Percentiles rank a stretch among this genome's conserved stretches.
Evolutionary conservation across 1,139 yeast genomes (phyloP).

Genomic region (Petasospora rhodanensis): DNA sequence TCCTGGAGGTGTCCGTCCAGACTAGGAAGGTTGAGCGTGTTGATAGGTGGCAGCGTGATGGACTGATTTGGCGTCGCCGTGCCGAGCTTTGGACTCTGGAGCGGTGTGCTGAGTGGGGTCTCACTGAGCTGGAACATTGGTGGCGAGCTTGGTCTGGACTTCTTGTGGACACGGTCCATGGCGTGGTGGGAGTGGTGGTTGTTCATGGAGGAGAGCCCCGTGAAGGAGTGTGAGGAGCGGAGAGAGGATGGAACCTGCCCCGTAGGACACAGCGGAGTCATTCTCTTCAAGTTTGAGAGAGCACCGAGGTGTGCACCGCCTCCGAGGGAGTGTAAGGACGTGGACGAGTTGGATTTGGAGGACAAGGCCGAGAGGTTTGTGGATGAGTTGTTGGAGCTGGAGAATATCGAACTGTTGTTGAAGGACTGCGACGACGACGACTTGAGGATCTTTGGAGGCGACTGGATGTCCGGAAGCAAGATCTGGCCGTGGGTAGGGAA

Average conservation of each 20-base stretch:
- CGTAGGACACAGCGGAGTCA: slow-evolving; percentile 30
- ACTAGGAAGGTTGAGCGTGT: slow-evolving; percentile 24
- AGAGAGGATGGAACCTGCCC: slow-evolving; percentile 12
- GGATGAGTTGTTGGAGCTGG: slow-evolving; percentile 21
- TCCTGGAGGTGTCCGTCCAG: slow-evolving; percentile 7
- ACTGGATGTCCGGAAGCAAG: slow-evolving; percentile 23
- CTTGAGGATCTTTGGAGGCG: slow-evolving; percentile 26
- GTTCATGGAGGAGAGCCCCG: slow-evolving; percentile 8
- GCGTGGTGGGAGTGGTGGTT: slow-evolving; percentile 2
- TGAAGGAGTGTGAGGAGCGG: slow-evolving; percentile 13
- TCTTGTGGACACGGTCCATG: slow-evolving; percentile 14
- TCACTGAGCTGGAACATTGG: slow-evolving; percentile 23
- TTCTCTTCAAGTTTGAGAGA: slow-evolving; percentile 33
- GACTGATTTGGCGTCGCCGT: slow-evolving; percentile 11
- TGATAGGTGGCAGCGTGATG: slow-evolving; percentile 23
- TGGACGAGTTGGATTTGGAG: slow-evolving; percentile 24
- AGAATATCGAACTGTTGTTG: slow-evolving; percentile 23
- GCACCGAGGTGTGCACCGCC: slow-evolving; percentile 25
- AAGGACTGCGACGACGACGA: slow-evolving; percentile 23
- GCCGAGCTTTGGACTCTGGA: slow-evolving; percentile 24
- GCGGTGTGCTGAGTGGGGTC: slow-evolving; percentile 27
- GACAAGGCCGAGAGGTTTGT: slow-evolving; percentile 22
- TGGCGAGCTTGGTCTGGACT: slow-evolving; percentile 27
- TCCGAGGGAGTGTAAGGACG: slow-evolving; percentile 21
- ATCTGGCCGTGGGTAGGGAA: slow-evolving; percentile 18